A percentile compares a stretch with the other conserved stretches of the same genome.
These are phyloP conservation scores for Tetraselmis chui DNA, from an alignment of 139 green algal species.

Conservation along the genomic window DNA sequence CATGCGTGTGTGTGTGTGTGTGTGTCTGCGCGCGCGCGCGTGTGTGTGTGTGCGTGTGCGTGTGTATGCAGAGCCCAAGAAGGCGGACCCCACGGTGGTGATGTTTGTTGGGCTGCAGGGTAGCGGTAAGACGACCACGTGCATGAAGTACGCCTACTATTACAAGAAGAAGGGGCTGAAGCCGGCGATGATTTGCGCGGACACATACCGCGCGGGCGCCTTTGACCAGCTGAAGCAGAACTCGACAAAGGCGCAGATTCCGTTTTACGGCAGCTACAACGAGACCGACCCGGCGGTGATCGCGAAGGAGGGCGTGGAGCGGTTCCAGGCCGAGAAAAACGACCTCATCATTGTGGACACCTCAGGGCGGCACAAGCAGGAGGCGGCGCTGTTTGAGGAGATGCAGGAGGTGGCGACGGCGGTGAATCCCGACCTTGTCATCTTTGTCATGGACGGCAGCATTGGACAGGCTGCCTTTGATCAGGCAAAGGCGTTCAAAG, in stretches of 20 bases:
- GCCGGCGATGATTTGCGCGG: slow-evolving; percentile 91
- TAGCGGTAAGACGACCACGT: slow-evolving; percentile 97
- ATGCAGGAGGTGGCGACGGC: slow-evolving; percentile 74
- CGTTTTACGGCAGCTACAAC: slow-evolving; percentile 87
- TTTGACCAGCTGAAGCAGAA: slow-evolving; percentile 99
- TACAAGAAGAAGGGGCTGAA: slow-evolving; percentile 98
- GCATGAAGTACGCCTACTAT: slow-evolving; percentile 92
- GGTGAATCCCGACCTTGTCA: slow-evolving; percentile 76
- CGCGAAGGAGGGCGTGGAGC: slow-evolving; percentile 79
- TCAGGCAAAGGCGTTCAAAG: slow-evolving; percentile 95
- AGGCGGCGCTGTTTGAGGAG: slow-evolving; percentile 97
- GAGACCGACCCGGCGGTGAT: slow-evolving; percentile 95
- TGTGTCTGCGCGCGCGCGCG: too few species aligned
- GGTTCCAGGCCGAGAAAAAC: slow-evolving; percentile 69
- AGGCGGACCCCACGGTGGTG: slow-evolving; percentile 80
- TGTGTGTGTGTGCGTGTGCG: slow-evolving; percentile 5
- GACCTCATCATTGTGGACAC: slow-evolving; percentile 99
- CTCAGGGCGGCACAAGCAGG: slow-evolving; percentile 91
- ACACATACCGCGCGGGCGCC: slow-evolving; percentile 94
- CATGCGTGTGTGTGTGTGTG: slow-evolving; percentile 20
- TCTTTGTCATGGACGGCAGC: slow-evolving; percentile 98
- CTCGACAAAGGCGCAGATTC: slow-evolving; percentile 87
- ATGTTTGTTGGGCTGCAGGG: slow-evolving; percentile 98
- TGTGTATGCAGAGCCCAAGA: slow-evolving; percentile 70
- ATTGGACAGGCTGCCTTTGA: slow-evolving; percentile 96